These are phyloP conservation scores for Hypoxylon sp. DNA, from an alignment of 2,329 filamentous ascomycete species.

Conservation along the genomic window DNA sequence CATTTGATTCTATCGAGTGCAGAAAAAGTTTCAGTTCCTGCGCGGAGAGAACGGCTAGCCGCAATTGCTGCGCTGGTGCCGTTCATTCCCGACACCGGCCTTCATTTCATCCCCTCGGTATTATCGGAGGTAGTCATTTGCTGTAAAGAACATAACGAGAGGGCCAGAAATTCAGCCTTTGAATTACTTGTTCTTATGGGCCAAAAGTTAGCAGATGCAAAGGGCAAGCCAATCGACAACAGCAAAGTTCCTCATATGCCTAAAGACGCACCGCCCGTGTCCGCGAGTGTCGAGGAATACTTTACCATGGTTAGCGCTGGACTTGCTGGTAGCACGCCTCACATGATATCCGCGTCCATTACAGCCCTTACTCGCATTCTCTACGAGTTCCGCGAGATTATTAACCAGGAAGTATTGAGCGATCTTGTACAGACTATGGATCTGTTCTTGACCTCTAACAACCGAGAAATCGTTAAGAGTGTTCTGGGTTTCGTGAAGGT, in stretches of 20 bases:
- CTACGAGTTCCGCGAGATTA: constrained; percentile 84
- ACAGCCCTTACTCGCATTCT: constrained; percentile 93
- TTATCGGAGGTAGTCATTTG: constrained; percentile 95
- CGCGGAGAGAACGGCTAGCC: constrained; percentile 85
- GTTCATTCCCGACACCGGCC: constrained; percentile 79
- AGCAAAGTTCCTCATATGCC: constrained; percentile 90
- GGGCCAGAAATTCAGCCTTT: constrained; percentile 89
- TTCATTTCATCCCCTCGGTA: constrained; percentile 93
- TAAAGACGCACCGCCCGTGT: constrained; percentile 78
- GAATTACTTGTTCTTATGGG: constrained; percentile 91
- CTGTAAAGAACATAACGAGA: constrained; percentile 98
- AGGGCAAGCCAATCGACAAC: constrained; percentile 83
- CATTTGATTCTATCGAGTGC: constrained; percentile 81
- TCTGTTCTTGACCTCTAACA: constrained; percentile 95
- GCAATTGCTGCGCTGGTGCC: constrained; percentile 86
- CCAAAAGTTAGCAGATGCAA: constrained; percentile 76
- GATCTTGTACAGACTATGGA: constrained; percentile 96
- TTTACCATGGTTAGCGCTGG: constrained; percentile 99
- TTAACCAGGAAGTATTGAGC: constrained; percentile 77
- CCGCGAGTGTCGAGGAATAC: constrained; percentile 91
- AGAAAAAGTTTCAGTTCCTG: constrained; percentile 88
- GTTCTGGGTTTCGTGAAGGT: constrained; percentile 98
- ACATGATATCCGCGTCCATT: constrained; percentile 98
- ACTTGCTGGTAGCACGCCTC: constrained; percentile 89
- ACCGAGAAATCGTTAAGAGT: constrained; percentile 94